Percentiles rank a stretch among this genome's conserved stretches.
Evolutionary conservation across 2,329 filamentous ascomycete species (phyloP).

Genomic region (Monosporascus sp.): DNA sequence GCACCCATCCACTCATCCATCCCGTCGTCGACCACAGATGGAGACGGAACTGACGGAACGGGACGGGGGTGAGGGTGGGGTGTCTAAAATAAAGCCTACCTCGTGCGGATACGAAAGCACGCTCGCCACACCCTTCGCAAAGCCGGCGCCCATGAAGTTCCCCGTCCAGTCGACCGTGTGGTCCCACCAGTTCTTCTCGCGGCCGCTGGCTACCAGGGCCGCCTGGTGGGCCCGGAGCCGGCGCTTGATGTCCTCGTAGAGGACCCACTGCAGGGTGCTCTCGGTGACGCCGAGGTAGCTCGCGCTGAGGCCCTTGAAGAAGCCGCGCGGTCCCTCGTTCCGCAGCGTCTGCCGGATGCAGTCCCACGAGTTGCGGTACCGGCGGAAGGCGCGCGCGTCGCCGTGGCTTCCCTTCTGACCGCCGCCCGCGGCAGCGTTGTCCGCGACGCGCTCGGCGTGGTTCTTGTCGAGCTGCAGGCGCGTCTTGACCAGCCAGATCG

Average conservation of each 20-base stretch:
- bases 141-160: conserved; percentile 71
- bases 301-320: conserved; percentile 88
- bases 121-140: conserved; percentile 80
- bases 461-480: conserved; percentile 88
- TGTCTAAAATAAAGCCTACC: conserved; percentile 40
- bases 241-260: conserved; percentile 90
- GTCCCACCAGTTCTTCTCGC: conserved; percentile 66
- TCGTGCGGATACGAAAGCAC: conserved; percentile 89
- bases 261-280: conserved; percentile 85
- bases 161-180: conserved; percentile 71
- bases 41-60: background rate
- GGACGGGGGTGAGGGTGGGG: background rate
- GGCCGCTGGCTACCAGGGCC: conserved; percentile 50
- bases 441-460: conserved; percentile 48
- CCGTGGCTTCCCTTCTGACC: background rate
- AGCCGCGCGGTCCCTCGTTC: conserved; percentile 71
- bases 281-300: conserved; percentile 89
- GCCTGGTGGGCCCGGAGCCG: conserved; percentile 61
- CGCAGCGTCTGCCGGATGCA: conserved; percentile 78
- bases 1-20: too few relatives aligned
- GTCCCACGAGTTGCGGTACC: conserved; percentile 83
- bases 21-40: too few relatives aligned
- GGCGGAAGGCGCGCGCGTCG: conserved; percentile 46
- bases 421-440: background rate
- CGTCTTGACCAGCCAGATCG: conserved; percentile 96